These are phyloP conservation scores for Hypoxylon sp. DNA, from an alignment of 2,329 filamentous ascomycete genomes.

Conservation along the genomic window DNA sequence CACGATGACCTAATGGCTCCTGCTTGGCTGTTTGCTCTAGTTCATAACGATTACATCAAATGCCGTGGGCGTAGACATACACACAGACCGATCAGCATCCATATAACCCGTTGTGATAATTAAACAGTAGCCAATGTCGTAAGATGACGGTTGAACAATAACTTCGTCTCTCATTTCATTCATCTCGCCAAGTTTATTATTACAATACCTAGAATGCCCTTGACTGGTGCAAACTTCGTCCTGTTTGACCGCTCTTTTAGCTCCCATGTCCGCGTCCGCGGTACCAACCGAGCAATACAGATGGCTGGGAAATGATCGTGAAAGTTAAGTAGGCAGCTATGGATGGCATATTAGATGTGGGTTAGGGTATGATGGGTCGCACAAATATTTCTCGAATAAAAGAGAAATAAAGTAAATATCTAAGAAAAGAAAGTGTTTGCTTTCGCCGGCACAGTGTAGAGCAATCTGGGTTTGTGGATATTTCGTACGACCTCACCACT, in stretches of 20 bases:
- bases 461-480: not conserved
- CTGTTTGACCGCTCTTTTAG: constrained; percentile 39
- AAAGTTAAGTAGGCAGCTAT: not conserved
- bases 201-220: constrained; percentile 4
- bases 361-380: constrained; percentile 26
- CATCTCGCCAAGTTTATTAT: constrained; percentile 23
- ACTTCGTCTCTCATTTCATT: constrained; percentile 18
- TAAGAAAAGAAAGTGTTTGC: not conserved
- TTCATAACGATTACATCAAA: not conserved
- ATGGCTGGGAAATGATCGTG: constrained; percentile 20
- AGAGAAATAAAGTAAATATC: not conserved
- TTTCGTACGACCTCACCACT: not conserved
- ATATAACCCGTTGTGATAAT: constrained; percentile 13
- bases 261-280: constrained; percentile 23
- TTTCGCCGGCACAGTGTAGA: not conserved
- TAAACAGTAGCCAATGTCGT: constrained; percentile 16
- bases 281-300: constrained; percentile 3
- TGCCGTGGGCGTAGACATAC: not conserved
- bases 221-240: constrained; percentile 3
- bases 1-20: constrained; percentile 23
- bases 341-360: constrained; percentile 11
- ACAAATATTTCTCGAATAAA: constrained; percentile 1
- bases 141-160: constrained; percentile 8
- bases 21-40: constrained; percentile 7
- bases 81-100: constrained; percentile 14